Evolutionary conservation across 2,329 filamentous ascomycete species (phyloP).

Genomic region (Colletotrichum abscissum): DNA sequence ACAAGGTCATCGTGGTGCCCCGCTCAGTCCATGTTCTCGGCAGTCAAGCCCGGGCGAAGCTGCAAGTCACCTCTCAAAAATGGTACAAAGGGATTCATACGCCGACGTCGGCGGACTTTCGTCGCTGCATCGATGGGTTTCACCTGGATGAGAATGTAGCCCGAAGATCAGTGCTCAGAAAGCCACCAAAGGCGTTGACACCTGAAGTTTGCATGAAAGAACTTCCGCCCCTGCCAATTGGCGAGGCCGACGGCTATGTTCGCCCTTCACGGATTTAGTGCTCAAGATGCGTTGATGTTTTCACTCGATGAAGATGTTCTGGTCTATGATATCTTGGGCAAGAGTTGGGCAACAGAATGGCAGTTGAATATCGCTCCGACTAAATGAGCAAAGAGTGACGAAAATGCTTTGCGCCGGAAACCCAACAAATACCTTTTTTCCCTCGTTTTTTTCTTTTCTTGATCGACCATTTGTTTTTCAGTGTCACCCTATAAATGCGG

Average conservation of each 20-base stretch:
- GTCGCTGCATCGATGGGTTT: background rate
- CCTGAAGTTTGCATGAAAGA: background rate
- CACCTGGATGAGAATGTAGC: background rate
- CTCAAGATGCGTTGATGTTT: too few relatives aligned
- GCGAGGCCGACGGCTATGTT: background rate
- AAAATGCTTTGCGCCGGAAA: too few relatives aligned
- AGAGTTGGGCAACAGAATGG: too few relatives aligned
- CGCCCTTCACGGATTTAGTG: too few relatives aligned
- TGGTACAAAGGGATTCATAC: background rate
- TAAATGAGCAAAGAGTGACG: too few relatives aligned
- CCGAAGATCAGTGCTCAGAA: background rate
- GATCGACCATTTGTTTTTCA: too few relatives aligned
- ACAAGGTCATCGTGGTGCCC: background rate
- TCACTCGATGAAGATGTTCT: too few relatives aligned
- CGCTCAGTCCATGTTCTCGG: background rate
- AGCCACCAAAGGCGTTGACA: background rate
- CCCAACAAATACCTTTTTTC: too few relatives aligned
- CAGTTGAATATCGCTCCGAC: too few relatives aligned
- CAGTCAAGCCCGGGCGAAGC: background rate
- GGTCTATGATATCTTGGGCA: too few relatives aligned
- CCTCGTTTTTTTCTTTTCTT: too few relatives aligned
- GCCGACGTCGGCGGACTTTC: background rate
- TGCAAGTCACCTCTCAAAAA: background rate
- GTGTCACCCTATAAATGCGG: too few relatives aligned
- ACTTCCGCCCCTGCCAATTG: background rate